Conservation (phyloP, 192 early-diverging fungal species). For the Gaertneriomyces sp. region DNA sequence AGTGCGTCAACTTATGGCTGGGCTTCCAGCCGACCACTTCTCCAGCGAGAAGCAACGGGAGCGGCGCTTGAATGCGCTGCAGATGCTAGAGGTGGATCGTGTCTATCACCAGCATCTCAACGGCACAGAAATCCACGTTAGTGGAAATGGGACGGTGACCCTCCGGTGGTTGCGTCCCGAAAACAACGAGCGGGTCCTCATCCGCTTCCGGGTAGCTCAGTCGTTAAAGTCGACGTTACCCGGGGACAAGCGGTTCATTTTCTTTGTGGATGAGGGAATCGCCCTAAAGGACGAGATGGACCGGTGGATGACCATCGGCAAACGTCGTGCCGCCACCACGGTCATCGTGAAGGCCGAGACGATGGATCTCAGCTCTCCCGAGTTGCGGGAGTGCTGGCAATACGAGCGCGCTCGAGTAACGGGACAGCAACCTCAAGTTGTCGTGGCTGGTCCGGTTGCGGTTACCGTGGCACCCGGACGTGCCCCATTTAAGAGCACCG, state of each 20-base stretch:
- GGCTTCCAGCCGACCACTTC: conserved; percentile 8
- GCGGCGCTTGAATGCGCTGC: not conserved
- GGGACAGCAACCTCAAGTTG: too few species aligned
- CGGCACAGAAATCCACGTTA: not conserved
- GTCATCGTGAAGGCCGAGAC: not conserved
- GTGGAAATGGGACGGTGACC: not conserved
- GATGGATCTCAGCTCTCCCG: not conserved
- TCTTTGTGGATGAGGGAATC: conserved; percentile 1
- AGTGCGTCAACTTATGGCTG: conserved; percentile 3
- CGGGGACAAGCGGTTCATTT: conserved; percentile 5
- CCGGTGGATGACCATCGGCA: not conserved
- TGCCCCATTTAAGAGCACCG: not conserved
- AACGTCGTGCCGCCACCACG: not conserved
- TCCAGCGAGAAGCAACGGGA: conserved; percentile 4
- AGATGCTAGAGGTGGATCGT: not conserved
- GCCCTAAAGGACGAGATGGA: not conserved
- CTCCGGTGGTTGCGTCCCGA: not conserved
- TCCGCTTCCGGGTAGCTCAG: too few species aligned
- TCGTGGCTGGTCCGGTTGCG: not conserved
- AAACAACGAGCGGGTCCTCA: conserved; percentile 1
- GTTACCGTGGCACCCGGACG: not conserved
- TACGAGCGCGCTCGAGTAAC: not conserved
- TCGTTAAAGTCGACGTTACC: too few species aligned
- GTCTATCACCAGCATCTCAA: not conserved
- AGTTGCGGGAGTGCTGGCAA: not conserved